Percentiles rank a stretch among this genome's conserved stretches.
Evolutionary conservation across 2,329 filamentous ascomycete species (phyloP).

Genomic region (Hypoxylon sp.): DNA sequence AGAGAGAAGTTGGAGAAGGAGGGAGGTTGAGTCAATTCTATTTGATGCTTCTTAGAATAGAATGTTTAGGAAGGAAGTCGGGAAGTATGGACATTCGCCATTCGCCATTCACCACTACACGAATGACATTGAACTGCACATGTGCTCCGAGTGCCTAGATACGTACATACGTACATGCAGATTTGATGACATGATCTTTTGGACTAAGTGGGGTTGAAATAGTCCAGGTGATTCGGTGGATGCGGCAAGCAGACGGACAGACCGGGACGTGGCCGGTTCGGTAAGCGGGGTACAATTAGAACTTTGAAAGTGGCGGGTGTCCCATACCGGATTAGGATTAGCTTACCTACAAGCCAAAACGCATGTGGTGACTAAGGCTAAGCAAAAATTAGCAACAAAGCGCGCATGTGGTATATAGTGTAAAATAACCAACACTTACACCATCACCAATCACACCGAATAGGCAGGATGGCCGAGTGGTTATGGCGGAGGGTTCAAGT

Average conservation of each 20-base stretch:
- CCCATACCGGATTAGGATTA: background rate
- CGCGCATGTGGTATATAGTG: background rate
- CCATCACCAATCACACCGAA: background rate
- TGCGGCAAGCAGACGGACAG: background rate
- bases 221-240: constrained; percentile 1
- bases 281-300: background rate
- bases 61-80: constrained; percentile 6
- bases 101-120: background rate
- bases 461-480: constrained; percentile 18
- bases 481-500: constrained; percentile 21
- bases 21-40: constrained; percentile 11
- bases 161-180: background rate
- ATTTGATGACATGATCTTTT: constrained; percentile 10
- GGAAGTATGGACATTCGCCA: background rate
- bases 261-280: background rate
- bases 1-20: background rate
- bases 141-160: background rate
- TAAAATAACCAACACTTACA: background rate
- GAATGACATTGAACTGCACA: constrained; percentile 12
- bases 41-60: constrained; percentile 23
- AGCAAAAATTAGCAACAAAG: background rate
- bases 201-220: background rate
- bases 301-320: background rate
- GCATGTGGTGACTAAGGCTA: no score
- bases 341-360: background rate